Evolutionary conservation across 1,139 yeast genomes (phyloP).

Genomic region (Yamadazyma atmosphaerica): DNA sequence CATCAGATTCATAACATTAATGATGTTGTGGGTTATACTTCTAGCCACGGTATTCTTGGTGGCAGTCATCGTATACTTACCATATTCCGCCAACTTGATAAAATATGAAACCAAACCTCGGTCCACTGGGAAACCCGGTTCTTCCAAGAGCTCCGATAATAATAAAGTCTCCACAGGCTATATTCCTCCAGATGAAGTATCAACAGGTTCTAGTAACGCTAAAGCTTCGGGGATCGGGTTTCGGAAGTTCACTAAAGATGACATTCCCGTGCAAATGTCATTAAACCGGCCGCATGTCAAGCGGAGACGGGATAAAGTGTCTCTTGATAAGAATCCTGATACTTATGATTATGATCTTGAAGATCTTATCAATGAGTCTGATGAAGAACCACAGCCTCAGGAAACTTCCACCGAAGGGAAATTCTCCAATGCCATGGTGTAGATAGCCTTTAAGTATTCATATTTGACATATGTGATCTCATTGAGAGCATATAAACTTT

Average conservation of each 20-base stretch:
- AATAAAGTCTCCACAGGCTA: constrained; percentile 24
- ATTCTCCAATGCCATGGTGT: constrained; percentile 4
- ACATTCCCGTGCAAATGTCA: constrained; percentile 38
- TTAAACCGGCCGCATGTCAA: constrained; percentile 23
- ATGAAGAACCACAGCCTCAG: constrained; percentile 12
- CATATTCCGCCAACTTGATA: constrained; percentile 42
- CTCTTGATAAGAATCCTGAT: constrained; percentile 36
- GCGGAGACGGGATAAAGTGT: constrained; percentile 32
- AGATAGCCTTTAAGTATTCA: constrained; percentile 22
- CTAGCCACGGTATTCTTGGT: constrained; percentile 29
- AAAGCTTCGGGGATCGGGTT: constrained; percentile 25
- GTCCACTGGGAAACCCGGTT: neutral
- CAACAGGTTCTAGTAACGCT: constrained; percentile 19
- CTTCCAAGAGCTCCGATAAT: neutral
- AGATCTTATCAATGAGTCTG: constrained; percentile 30
- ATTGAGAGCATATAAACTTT: too few species aligned
- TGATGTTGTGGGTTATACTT: constrained; percentile 32
- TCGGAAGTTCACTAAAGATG: constrained; percentile 36
- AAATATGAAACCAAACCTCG: constrained; percentile 11
- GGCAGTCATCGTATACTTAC: constrained; percentile 32
- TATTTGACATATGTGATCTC: constrained; percentile 26
- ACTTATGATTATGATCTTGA: constrained; percentile 34
- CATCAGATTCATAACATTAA: constrained; percentile 2
- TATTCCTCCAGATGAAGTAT: constrained; percentile 47
- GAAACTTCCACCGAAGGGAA: neutral